Percentiles rank a stretch among this genome's conserved stretches.
Conservation (phyloP, 768 basidiomycete species). For the Solioccasus polychromus region DNA sequence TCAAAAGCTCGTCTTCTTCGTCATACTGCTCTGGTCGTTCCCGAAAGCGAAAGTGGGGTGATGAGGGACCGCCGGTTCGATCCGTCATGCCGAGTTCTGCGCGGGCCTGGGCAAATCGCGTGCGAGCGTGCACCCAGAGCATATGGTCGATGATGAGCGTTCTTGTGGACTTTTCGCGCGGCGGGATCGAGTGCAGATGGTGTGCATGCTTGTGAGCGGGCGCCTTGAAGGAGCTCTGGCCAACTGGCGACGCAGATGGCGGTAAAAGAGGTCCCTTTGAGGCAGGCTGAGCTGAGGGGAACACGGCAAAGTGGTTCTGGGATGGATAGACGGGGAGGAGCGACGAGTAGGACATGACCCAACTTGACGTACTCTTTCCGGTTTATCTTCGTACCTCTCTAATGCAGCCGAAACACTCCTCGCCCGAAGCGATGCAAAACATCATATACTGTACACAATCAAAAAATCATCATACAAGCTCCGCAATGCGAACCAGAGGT, state of each 20-base stretch:
- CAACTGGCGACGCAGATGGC: slow-evolving; percentile 11
- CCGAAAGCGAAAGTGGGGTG: slow-evolving; percentile 59
- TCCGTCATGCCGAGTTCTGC: slow-evolving; percentile 87
- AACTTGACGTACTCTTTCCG: slow-evolving; percentile 11
- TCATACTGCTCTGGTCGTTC: slow-evolving; percentile 74
- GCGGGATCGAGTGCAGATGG: slow-evolving; percentile 83
- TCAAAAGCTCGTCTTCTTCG: slow-evolving; percentile 64
- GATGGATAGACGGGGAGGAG: slow-evolving; percentile 20
- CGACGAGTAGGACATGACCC: slow-evolving; percentile 33
- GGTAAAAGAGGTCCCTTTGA: slow-evolving; percentile 5
- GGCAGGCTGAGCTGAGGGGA: slow-evolving; percentile 9
- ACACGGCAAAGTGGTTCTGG: slow-evolving; percentile 20
- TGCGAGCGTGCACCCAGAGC: slow-evolving; percentile 79
- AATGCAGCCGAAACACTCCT: background rate
- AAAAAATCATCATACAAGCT: slow-evolving; percentile 5
- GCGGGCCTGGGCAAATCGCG: slow-evolving; percentile 78
- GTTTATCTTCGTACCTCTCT: slow-evolving; percentile 23
- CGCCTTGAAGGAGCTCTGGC: slow-evolving; percentile 47
- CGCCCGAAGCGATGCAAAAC: no score
- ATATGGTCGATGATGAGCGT: slow-evolving; percentile 87
- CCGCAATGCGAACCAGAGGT: slow-evolving; percentile 37
- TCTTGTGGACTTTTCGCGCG: slow-evolving; percentile 83
- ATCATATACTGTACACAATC: background rate
- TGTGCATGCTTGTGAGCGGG: slow-evolving; percentile 88
- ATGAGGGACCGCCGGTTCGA: slow-evolving; percentile 65